Base-by-base conservation (phyloP, 192 early-diverging fungal genomes). In the Coemansia reversa region DNA sequence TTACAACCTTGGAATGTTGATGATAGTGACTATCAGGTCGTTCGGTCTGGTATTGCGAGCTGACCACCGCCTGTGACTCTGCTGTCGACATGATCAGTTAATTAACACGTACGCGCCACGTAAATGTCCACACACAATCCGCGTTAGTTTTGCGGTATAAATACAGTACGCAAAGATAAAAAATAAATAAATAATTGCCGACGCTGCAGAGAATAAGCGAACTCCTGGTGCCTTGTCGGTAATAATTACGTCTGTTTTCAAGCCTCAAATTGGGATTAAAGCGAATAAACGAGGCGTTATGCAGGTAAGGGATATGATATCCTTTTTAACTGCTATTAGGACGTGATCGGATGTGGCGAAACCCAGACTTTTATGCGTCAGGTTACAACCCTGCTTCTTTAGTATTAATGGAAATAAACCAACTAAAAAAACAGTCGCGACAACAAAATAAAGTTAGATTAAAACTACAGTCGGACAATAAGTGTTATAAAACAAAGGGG, bases 1-100 rank as follows among this genome's bases (percentile, higher is more conserved):
- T 58, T 32, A 58, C 56, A 8, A 66, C 61, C 66, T 78, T 78
- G 27, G 75, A 66, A 33, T 79, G 71, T 59, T 70, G 55, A 68
- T 74, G 76, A 54, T 73, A 66, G 60, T 51, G 59, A 7, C 7
- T 7, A 35, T 65, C 54, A 1, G 25, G 16, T n/a, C 39, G 52
- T 5, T 52, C 47, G 6, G 39, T 35, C 42, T 56, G 45, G 55
- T 57, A 20, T 53, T 22, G 42, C 54, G 16, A 16, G 39, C 14
- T 45, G 39, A 16, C 39, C 52, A 64, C 28, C 27, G 63, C 52
- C 35, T 45, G 25, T 39, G 63, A 48, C 35, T 64, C 63, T 54
- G 63, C 35, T 23, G 39, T 56, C 42, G 63, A 64, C 63, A 64
- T 64, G 54, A 9, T 55, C 24, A 16, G 25, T 25, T 16, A 19